A percentile compares a stretch with the other conserved stretches of the same genome.
Evolutionary conservation across 129 eudicot genomes (phyloP).

Genomic region (Daucus carota): DNA sequence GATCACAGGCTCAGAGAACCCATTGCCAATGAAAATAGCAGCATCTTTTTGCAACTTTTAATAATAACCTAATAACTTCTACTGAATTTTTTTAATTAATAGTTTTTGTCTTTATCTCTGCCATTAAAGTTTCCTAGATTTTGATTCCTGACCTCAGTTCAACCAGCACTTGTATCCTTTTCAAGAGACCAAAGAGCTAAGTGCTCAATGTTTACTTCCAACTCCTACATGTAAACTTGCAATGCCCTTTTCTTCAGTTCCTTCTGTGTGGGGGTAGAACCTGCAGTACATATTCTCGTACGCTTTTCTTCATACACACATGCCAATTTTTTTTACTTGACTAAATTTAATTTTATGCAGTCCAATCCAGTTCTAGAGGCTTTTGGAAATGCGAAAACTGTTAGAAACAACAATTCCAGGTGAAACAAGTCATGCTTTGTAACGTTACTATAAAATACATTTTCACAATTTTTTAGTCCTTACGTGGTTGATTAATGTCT

Average conservation of each 20-base stretch:
- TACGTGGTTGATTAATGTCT: background rate
- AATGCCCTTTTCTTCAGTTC: background rate
- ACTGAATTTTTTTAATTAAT: background rate
- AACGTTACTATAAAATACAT: background rate
- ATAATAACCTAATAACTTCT: background rate
- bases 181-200: background rate
- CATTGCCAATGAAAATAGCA: background rate
- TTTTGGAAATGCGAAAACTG: constrained; percentile 83
- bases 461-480: background rate
- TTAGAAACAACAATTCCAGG: constrained; percentile 87
- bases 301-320: background rate
- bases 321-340: constrained; percentile 6
- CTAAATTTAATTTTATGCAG: constrained; percentile 28
- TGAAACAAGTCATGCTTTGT: constrained; percentile 8
- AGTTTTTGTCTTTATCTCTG: background rate
- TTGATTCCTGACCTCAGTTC: background rate
- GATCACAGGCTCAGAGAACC: background rate
- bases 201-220: background rate
- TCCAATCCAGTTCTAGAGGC: constrained; percentile 88
- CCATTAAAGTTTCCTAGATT: background rate
- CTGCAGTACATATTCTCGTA: background rate
- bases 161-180: background rate
- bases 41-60: background rate
- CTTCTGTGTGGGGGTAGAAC: background rate
- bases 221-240: background rate